Evolutionary conservation across 2,329 filamentous ascomycete genomes (phyloP).

Genomic region (Claviceps spartinae): DNA sequence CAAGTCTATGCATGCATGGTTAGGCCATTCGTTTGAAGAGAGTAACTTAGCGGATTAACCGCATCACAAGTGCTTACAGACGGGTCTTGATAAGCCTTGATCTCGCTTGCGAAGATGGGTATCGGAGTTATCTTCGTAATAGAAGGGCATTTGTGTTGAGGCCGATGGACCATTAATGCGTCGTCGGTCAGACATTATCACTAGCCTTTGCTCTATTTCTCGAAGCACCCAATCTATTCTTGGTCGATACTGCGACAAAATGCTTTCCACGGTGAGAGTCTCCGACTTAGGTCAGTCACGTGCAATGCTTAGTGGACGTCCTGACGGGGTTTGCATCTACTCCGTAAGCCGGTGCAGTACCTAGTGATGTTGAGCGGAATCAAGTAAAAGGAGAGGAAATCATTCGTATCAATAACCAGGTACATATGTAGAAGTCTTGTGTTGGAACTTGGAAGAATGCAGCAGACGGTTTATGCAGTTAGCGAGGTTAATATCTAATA

Average conservation of each 20-base stretch:
- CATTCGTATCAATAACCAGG: background rate
- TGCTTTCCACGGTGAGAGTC: background rate
- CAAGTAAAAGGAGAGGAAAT: background rate
- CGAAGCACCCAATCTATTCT: background rate
- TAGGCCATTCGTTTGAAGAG: background rate
- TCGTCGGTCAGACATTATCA: slow-evolving; percentile 64
- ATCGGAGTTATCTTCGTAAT: slow-evolving; percentile 33
- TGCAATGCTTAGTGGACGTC: background rate
- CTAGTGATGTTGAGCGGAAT: background rate
- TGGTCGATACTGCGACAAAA: background rate
- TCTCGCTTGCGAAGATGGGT: slow-evolving; percentile 40
- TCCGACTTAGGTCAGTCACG: background rate
- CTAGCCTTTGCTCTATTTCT: background rate
- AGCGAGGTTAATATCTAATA: slow-evolving; percentile 2
- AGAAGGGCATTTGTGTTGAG: slow-evolving; percentile 62
- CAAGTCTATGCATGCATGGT: slow-evolving; percentile 44
- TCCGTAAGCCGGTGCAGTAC: background rate
- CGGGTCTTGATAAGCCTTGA: slow-evolving; percentile 56
- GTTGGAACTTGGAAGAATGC: background rate
- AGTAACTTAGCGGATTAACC: background rate
- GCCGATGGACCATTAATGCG: slow-evolving; percentile 80
- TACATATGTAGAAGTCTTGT: background rate
- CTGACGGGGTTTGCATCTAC: background rate
- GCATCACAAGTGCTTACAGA: slow-evolving; percentile 11
- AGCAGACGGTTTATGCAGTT: slow-evolving; percentile 1